Percentiles rank a stretch among this genome's conserved stretches.
Evolutionary conservation across 345 rosid species (phyloP).

Genomic region (Hypericum perforatum): DNA sequence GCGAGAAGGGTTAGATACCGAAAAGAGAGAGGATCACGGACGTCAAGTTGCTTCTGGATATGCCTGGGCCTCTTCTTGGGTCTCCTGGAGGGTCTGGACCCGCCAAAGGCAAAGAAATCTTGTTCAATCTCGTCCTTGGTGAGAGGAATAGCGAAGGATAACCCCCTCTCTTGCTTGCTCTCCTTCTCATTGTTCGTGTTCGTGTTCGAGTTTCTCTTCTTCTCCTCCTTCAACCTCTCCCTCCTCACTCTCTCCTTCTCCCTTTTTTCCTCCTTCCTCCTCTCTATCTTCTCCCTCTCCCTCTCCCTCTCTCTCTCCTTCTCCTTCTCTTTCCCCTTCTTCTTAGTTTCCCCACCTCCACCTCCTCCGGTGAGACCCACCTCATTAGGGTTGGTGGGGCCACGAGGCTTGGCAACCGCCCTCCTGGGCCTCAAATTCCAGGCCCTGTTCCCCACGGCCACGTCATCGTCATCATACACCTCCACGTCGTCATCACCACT

Average conservation of each 20-base stretch:
- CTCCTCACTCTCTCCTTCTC: not conserved
- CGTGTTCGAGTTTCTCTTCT: conserved; percentile 2
- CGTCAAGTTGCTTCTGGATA: conserved; percentile 22
- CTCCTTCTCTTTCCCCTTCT: conserved; percentile 11
- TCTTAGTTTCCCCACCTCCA: conserved; percentile 18
- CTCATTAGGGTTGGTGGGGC: conserved; percentile 1
- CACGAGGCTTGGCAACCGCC: conserved; percentile 21
- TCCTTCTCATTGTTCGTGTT: too few relatives aligned
- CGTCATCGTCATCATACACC: conserved; percentile 36
- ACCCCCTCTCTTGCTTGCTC: too few relatives aligned
- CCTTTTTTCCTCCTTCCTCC: conserved; percentile 12
- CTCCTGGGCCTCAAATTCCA: conserved; percentile 72
- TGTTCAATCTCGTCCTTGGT: conserved; percentile 22
- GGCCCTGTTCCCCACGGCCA: conserved; percentile 36
- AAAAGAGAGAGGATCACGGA: not conserved
- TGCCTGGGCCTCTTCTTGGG: conserved; percentile 22
- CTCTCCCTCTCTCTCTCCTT: conserved; percentile 11
- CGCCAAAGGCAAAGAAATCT: conserved; percentile 18
- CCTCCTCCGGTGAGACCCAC: conserved; percentile 4
- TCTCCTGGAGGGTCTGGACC: conserved; percentile 20
- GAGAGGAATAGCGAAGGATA: conserved; percentile 15
- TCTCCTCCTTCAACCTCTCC: conserved; percentile 7
- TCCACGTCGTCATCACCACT: too few relatives aligned
- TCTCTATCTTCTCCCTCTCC: conserved; percentile 18
- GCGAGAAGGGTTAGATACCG: not conserved